A percentile compares a stretch with the other conserved stretches of the same genome.
Conservation (phyloP, 1,284 basidiomycete genomes). For the Pascua sp. region DNA sequence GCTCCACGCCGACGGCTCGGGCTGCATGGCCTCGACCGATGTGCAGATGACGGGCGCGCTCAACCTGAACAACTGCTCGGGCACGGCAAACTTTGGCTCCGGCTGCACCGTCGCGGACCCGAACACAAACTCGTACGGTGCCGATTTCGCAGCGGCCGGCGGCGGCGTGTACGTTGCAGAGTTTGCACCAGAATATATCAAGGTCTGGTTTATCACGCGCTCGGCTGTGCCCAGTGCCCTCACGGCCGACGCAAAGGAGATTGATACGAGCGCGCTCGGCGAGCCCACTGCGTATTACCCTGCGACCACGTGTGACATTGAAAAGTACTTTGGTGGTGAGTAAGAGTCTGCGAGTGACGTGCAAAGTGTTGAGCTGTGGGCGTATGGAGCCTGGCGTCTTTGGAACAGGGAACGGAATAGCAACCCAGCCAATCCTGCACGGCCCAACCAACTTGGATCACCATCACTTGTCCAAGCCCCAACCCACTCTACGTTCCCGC, state of each 20-base stretch:
- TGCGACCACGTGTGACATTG: slow-evolving; percentile 58
- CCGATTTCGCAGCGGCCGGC: slow-evolving; percentile 60
- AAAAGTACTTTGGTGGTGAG: slow-evolving; percentile 57
- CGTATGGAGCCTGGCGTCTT: no score
- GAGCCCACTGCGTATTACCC: slow-evolving; percentile 67
- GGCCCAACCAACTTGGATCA: no score
- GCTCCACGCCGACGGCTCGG: slow-evolving; percentile 29
- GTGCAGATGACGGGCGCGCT: slow-evolving; percentile 8
- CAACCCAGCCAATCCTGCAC: no score
- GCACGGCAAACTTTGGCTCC: slow-evolving; percentile 51
- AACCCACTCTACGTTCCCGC: no score
- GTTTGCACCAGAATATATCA: slow-evolving; percentile 55
- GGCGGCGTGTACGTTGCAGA: slow-evolving; percentile 73
- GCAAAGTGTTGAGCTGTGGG: no score
- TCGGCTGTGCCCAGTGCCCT: slow-evolving; percentile 59
- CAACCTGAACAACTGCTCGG: slow-evolving; percentile 35
- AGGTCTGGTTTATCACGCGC: slow-evolving; percentile 72
- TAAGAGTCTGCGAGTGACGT: slow-evolving; percentile 3
- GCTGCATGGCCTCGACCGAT: slow-evolving; percentile 13
- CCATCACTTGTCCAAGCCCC: no score
- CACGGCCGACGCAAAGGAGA: slow-evolving; percentile 54
- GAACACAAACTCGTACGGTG: slow-evolving; percentile 59
- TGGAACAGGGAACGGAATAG: no score
- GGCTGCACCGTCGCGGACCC: slow-evolving; percentile 63
- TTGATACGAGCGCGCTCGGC: slow-evolving; percentile 65